Evolutionary conservation across 768 basidiomycete species (phyloP).

Genomic region (Russula virescens): DNA sequence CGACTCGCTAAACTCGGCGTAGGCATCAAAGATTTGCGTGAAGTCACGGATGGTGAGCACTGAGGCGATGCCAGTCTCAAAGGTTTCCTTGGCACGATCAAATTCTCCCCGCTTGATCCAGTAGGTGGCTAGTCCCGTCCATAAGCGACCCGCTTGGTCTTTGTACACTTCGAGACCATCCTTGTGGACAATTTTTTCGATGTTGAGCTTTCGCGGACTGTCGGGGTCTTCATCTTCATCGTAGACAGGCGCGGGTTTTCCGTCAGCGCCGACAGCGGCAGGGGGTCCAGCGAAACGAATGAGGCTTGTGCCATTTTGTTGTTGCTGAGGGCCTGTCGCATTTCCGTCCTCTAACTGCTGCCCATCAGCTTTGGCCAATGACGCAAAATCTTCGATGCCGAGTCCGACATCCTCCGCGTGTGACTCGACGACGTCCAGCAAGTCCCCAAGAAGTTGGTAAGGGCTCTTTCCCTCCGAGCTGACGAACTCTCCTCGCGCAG

Average conservation of each 20-base stretch:
- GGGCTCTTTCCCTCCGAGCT: constrained; percentile 93
- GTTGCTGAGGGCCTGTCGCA: constrained; percentile 39
- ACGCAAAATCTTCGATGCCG: constrained; percentile 54
- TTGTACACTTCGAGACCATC: constrained; percentile 89
- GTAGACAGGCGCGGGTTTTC: constrained; percentile 47
- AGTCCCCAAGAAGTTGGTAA: constrained; percentile 89
- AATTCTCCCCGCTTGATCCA: constrained; percentile 99
- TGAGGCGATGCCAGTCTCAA: constrained; percentile 76
- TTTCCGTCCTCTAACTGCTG: constrained; percentile 46
- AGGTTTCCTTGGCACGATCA: constrained; percentile 79
- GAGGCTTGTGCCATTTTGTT: constrained; percentile 31
- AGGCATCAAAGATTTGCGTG: constrained; percentile 95
- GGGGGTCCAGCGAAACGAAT: constrained; percentile 69
- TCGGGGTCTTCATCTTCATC: constrained; percentile 82
- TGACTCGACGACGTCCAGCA: constrained; percentile 85
- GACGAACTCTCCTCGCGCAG: constrained; percentile 72
- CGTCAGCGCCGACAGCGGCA: constrained; percentile 45
- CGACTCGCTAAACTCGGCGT: constrained; percentile 89
- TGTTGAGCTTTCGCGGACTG: constrained; percentile 66
- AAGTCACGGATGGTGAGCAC: constrained; percentile 96
- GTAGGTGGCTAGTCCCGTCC: constrained; percentile 95
- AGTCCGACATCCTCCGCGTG: constrained; percentile 91
- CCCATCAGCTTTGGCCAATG: constrained; percentile 34
- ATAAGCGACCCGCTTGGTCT: constrained; percentile 93
- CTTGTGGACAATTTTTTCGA: constrained; percentile 76